Evolutionary conservation across 176 grass and related monocot species (phyloP).

Genomic region (Bromus sterilis): DNA sequence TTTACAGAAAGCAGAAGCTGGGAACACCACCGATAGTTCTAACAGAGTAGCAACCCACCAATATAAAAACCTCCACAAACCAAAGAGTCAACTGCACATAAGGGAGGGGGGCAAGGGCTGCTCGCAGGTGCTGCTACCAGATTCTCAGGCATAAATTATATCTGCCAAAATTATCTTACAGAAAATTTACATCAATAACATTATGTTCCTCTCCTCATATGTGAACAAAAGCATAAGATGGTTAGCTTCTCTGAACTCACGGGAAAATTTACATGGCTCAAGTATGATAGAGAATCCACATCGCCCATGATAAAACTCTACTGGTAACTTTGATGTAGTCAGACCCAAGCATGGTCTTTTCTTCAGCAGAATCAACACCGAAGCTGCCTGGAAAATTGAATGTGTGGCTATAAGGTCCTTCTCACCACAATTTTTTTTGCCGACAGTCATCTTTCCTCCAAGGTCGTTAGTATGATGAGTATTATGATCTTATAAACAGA

Average conservation of each 20-base stretch:
- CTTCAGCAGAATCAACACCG: neutral
- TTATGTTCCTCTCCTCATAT: neutral
- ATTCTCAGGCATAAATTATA: neutral
- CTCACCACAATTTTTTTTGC: neutral
- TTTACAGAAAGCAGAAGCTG: neutral
- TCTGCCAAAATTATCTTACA: constrained; percentile 10
- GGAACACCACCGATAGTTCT: neutral
- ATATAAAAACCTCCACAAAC: neutral
- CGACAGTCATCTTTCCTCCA: neutral
- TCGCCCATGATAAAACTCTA: constrained; percentile 5
- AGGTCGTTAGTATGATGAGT: neutral
- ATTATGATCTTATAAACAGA: neutral
- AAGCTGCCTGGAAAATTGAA: neutral
- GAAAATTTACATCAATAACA: constrained; percentile 6
- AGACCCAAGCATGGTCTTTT: neutral
- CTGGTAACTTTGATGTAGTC: neutral
- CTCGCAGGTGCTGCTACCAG: neutral
- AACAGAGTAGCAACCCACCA: too few species aligned
- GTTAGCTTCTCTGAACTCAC: constrained; percentile 15
- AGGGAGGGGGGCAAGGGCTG: neutral
- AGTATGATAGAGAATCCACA: constrained; percentile 11
- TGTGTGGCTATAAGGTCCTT: neutral
- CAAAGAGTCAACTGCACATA: neutral
- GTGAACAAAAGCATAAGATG: neutral
- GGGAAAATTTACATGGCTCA: constrained; percentile 26